These are phyloP conservation scores for Pleurotus ostreatus DNA, from an alignment of 768 basidiomycete species.

Conservation along the genomic window DNA sequence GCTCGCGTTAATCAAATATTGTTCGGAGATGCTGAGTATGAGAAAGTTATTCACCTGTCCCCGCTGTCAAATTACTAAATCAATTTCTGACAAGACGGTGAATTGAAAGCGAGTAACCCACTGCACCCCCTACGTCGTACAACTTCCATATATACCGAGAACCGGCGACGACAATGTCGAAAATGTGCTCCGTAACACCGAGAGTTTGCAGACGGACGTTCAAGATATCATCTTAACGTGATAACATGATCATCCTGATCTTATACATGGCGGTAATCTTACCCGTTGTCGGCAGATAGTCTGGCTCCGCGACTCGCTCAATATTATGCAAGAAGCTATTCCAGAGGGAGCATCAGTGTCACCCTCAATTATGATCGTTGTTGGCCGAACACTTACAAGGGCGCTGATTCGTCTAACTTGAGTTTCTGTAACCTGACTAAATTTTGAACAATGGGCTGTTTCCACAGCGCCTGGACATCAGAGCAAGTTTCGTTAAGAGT, in stretches of 20 bases:
- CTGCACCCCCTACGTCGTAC: slow-evolving; percentile 83
- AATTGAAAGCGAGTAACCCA: slow-evolving; percentile 31
- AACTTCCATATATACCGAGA: slow-evolving; percentile 70
- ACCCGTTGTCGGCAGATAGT: slow-evolving; percentile 74
- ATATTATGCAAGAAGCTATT: slow-evolving; percentile 67
- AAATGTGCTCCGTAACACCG: slow-evolving; percentile 74
- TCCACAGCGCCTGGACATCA: slow-evolving; percentile 65
- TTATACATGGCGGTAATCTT: background rate
- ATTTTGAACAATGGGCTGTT: slow-evolving; percentile 58
- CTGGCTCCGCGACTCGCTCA: slow-evolving; percentile 59
- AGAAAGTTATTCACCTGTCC: slow-evolving; percentile 46
- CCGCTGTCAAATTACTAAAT: slow-evolving; percentile 32
- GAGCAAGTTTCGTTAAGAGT: slow-evolving; percentile 44
- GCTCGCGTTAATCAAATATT: background rate
- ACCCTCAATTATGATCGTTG: slow-evolving; percentile 9
- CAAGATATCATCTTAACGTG: slow-evolving; percentile 61
- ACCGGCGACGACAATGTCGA: slow-evolving; percentile 62
- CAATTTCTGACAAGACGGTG: background rate
- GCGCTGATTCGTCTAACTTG: slow-evolving; percentile 69
- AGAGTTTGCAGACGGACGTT: slow-evolving; percentile 78
- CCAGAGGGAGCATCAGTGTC: background rate
- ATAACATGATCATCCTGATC: background rate
- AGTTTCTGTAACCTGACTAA: slow-evolving; percentile 56
- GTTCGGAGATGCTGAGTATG: background rate
- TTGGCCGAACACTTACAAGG: slow-evolving; percentile 50